These are phyloP conservation scores for Dissophora globulifera DNA, from an alignment of 192 early-diverging fungal genomes.

Conservation along the genomic window DNA sequence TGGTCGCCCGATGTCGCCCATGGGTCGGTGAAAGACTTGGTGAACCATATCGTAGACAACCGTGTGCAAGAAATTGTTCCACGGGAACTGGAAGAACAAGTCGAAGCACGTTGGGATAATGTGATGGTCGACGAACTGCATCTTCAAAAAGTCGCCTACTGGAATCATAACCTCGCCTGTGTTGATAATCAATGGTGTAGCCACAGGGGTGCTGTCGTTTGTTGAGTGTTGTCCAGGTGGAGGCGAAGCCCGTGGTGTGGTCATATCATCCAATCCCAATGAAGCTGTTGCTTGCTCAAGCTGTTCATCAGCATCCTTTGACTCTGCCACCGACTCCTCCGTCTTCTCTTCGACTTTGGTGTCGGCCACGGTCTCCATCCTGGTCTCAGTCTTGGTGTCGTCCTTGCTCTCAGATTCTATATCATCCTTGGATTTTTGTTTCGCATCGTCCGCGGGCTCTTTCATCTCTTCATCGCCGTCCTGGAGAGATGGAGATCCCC, in stretches of 20 bases:
- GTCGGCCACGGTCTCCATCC: neutral
- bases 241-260: slow-evolving; percentile 30
- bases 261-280: slow-evolving; percentile 18
- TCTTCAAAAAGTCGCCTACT: slow-evolving; percentile 80
- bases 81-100: slow-evolving; percentile 93
- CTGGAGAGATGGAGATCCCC: neutral
- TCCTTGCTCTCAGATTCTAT: no score
- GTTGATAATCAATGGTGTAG: no score
- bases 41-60: slow-evolving; percentile 99
- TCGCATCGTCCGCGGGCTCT: neutral
- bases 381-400: neutral
- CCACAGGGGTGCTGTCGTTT: slow-evolving; percentile 2
- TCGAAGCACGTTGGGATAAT: slow-evolving; percentile 75
- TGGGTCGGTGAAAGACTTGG: slow-evolving; percentile 95
- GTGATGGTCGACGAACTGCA: slow-evolving; percentile 72
- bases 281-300: slow-evolving; percentile 12
- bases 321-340: neutral
- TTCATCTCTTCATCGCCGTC: slow-evolving; percentile 4
- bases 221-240: slow-evolving; percentile 20
- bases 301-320: neutral
- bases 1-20: slow-evolving; percentile 63
- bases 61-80: slow-evolving; percentile 99
- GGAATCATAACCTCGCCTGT: slow-evolving; percentile 57
- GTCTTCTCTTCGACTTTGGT: neutral
- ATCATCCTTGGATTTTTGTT: no score